phyloP scores from a whole-genome alignment of 352 stramenopile species.

The Peronosclerospora sorghi region DNA sequence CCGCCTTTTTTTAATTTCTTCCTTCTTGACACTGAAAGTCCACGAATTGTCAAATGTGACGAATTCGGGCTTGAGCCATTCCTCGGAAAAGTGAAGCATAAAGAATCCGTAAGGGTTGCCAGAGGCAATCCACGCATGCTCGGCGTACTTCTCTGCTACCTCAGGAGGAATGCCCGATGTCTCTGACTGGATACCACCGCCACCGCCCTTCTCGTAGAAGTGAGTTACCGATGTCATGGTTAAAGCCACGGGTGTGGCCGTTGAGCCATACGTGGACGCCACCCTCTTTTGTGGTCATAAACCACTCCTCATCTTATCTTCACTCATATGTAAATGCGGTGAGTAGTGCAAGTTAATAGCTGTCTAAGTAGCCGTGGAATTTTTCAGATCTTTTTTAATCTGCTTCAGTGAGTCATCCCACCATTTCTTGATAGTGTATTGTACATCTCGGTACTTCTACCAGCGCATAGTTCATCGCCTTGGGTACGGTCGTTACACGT shows the following conservation, averaged over 20 bases:
- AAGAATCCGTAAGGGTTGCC: no score
- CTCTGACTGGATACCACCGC: constrained; percentile 75
- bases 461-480: constrained; percentile 61
- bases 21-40: constrained; percentile 66
- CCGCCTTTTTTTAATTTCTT: constrained; percentile 61
- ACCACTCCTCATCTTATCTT: constrained; percentile 84
- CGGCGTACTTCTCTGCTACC: constrained; percentile 57
- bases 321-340: constrained; percentile 82
- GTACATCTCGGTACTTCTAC: constrained; percentile 58
- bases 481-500: no score
- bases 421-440: constrained; percentile 57
- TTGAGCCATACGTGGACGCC: constrained; percentile 74
- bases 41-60: constrained; percentile 74
- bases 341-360: constrained; percentile 87
- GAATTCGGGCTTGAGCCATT: no score
- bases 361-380: constrained; percentile 75
- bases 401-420: no score
- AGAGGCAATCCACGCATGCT: no score
- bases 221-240: constrained; percentile 80
- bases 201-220: constrained; percentile 83
- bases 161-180: constrained; percentile 65
- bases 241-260: constrained; percentile 80
- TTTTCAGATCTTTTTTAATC: no score
- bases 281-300: constrained; percentile 67
- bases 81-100: no score